Conservation (phyloP, 257 asterid genomes). For the Gardenia jasminoides region DNA sequence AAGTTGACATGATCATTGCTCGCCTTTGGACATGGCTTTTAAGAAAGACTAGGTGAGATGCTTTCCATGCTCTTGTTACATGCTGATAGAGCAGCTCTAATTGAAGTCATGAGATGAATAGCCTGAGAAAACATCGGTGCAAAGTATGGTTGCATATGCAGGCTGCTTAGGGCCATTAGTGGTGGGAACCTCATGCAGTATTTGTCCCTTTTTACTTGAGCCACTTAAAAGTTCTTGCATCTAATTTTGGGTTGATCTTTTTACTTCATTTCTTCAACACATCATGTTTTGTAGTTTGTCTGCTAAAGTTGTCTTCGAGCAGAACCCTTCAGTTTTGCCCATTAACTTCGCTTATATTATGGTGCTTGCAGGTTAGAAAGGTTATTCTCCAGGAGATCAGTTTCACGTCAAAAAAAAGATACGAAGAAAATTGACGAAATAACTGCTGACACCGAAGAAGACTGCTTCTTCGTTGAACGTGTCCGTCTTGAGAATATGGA, state of each 20-base stretch:
- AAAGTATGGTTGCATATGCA: neutral
- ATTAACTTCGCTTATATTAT: neutral
- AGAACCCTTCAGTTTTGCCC: neutral
- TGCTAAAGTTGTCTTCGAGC: neutral
- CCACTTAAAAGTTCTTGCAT: neutral
- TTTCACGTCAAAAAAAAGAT: conserved; percentile 34
- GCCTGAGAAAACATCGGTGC: neutral
- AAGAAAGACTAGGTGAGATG: conserved; percentile 66
- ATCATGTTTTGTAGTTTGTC: neutral
- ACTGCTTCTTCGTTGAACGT: conserved; percentile 75
- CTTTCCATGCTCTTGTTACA: conserved; percentile 1
- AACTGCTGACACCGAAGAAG: conserved; percentile 41
- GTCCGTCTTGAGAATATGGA: conserved; percentile 87
- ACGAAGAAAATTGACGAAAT: conserved; percentile 52
- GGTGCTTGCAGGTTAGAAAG: conserved; percentile 51
- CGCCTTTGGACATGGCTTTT: conserved; percentile 81
- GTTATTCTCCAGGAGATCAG: conserved; percentile 59
- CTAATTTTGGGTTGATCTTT: conserved; percentile 10
- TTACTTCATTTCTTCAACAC: neutral
- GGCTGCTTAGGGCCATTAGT: no score
- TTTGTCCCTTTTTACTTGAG: conserved; percentile 1
- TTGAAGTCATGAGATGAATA: neutral
- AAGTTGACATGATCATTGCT: conserved; percentile 74
- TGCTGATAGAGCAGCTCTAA: neutral
- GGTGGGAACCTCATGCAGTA: conserved; percentile 1